Conservation (phyloP, 1,284 basidiomycete species). For the Microbotryomycetes sp. region DNA sequence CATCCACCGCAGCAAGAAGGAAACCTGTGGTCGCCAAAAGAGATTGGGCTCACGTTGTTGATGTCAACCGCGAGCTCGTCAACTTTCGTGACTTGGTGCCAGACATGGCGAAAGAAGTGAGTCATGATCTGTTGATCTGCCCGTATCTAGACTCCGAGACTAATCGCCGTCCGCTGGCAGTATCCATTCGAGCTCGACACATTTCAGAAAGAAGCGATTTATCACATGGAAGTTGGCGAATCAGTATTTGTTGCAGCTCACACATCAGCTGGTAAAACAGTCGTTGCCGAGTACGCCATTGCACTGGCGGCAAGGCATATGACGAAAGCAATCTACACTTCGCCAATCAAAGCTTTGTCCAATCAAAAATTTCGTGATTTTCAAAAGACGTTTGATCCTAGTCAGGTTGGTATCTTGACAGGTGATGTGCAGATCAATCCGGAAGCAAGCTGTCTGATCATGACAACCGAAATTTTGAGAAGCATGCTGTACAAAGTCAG, state of each 20-base stretch:
- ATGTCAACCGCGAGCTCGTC: conserved; percentile 78
- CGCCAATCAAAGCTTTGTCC: conserved; percentile 96
- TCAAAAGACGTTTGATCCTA: conserved; percentile 88
- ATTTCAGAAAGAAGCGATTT: conserved; percentile 97
- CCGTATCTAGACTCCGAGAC: neutral
- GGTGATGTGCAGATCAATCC: conserved; percentile 99
- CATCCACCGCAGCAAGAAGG: conserved; percentile 12
- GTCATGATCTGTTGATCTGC: neutral
- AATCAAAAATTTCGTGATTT: conserved; percentile 99
- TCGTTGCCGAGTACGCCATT: conserved; percentile 98
- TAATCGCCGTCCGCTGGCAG: conserved; percentile 41
- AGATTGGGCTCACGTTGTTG: conserved; percentile 97
- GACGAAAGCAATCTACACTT: conserved; percentile 98
- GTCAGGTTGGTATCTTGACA: conserved; percentile 91
- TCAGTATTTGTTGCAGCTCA: conserved; percentile 98
- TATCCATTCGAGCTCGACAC: conserved; percentile 81
- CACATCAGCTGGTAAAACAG: conserved; percentile 98
- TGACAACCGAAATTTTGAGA: conserved; percentile 87
- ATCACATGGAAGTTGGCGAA: conserved; percentile 94
- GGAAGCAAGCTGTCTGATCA: conserved; percentile 89
- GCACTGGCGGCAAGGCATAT: conserved; percentile 95
- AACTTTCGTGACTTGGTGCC: conserved; percentile 87
- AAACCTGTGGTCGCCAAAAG: conserved; percentile 54
- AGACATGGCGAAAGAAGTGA: conserved; percentile 61
- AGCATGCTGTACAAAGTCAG: conserved; percentile 87